Base-by-base conservation (phyloP, 805 yeast species). In the Saccharomyces mikatae region DNA sequence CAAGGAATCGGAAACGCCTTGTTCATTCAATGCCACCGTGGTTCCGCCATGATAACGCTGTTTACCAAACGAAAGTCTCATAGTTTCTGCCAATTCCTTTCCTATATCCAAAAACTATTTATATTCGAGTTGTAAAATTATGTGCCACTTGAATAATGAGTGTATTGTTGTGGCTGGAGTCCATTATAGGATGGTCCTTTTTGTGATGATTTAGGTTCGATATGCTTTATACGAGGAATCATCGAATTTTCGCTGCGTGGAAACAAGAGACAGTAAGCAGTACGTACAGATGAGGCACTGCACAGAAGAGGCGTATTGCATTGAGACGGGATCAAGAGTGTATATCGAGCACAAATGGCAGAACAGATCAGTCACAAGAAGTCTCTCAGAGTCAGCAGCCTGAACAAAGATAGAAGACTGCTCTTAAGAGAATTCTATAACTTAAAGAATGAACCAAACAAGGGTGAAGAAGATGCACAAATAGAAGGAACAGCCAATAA, bases 351-450 rank as follows among this genome's bases (percentile, higher is more conserved):
- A 13, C 17, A 28, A 24, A 67, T 66, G 69, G 63, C 70, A 4
- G 68, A 66, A 52, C 70, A 64, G 51, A 68, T 66, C 24, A 62
- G 67, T 27, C 70, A 68, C 52, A 68, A 64, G 54, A 65, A 66
- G 50, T 60, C 68, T 2, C 49, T 66, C 28, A 48, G 64, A 31
- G 58, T 62, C 8, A 55, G 41, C 17, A 51, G 60, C 21, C 48
- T 62, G 13, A 63, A 60, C 47, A 61, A 57, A 44, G 69, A 64
- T 36, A 59, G 63, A 32, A 58, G 67, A 27, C 54, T 54, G 41
- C 61, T 60, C 21, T 48, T 68, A 54, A 62, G 63, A 46, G 67
- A 66, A 49, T 65, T 61, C 50, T 62, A 66, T 50, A 57, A 59
- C n/a, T 51, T 64, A 26, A 58, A 60, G 4, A 56, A 56, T 8